phyloP scores from a whole-genome alignment of 2,329 filamentous ascomycete genomes.

The Volutella citrinella region DNA sequence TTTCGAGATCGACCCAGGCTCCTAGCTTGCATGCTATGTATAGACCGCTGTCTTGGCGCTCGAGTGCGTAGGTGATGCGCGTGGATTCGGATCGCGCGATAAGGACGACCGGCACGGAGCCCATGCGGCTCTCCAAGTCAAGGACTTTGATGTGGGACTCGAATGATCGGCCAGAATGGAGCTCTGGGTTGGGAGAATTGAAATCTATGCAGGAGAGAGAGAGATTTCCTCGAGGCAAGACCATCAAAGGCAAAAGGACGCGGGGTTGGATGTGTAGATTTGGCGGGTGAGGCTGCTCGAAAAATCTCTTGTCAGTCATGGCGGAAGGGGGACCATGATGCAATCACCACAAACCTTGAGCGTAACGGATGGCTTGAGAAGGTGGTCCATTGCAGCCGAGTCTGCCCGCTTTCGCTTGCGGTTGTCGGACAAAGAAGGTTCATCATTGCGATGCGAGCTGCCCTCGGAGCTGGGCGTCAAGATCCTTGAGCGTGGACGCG shows the following conservation, averaged over 20 bases:
- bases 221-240: slow-evolving; percentile 59
- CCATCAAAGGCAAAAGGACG: slow-evolving; percentile 57
- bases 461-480: slow-evolving; percentile 39
- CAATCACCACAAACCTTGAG: slow-evolving; percentile 45
- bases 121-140: slow-evolving; percentile 60
- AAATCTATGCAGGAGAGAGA: slow-evolving; percentile 62
- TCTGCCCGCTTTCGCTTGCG: slow-evolving; percentile 36
- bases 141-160: slow-evolving; percentile 61
- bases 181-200: slow-evolving; percentile 44
- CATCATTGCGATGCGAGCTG: slow-evolving; percentile 35
- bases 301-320: background rate
- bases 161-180: slow-evolving; percentile 54
- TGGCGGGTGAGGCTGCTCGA: slow-evolving; percentile 51
- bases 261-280: slow-evolving; percentile 51
- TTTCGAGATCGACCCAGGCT: slow-evolving; percentile 59
- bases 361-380: slow-evolving; percentile 50
- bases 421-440: slow-evolving; percentile 23
- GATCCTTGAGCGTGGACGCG: slow-evolving; percentile 43
- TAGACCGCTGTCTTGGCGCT: slow-evolving; percentile 57
- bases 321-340: background rate
- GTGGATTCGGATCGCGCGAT: slow-evolving; percentile 58
- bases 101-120: slow-evolving; percentile 52
- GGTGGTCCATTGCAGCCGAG: slow-evolving; percentile 44
- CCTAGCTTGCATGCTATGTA: slow-evolving; percentile 70
- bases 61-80: slow-evolving; percentile 58